Evolutionary conservation across 73 alveolate genomes (phyloP), one percentile per base, ranked within the genome.

Genomic region (Paramecium biaurelia): DNA sequence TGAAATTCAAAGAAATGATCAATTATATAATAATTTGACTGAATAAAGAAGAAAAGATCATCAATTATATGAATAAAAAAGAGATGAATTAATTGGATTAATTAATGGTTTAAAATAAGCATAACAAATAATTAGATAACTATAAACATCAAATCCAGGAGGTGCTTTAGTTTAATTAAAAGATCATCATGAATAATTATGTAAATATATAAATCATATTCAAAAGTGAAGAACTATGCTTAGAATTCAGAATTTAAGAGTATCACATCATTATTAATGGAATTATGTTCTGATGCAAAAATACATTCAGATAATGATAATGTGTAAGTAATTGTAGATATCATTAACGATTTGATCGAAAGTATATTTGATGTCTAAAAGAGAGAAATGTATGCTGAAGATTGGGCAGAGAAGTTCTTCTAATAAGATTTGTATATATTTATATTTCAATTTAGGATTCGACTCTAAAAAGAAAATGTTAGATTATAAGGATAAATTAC

Each of bases 381-480:
- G 90, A 79, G 56, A 21, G 90, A 79, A 47, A 79, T 79, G 90
- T 79, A 79, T 79, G 90, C 90, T 79, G 90, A 79, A 26, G 90
- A 79, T 79, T 79, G 90, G 90, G 90, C 90, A 14, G 41, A 79
- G 28, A 79, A 79, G 28, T 79, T 79, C 90, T 79, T 79, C 15
- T n/a, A 38, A 79, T 23, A 79, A 79, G 90, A 79, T 12, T 43
- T 79, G 90, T 79, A 79, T 30, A 24, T 24, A 15, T 38, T 4
- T 15, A 15, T 18, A 53, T 18, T 3, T 11, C 6, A 5, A 9
- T 2, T 38, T 79, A 79, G 90, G 14, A 24, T 43, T 9, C 70
- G 90, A 0, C 30, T 79, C 14, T 45, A 79, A 45, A 79, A 43
- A 41, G 90, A 79, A 45, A 79, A 79, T 79, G 74, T 47, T 9